Percentiles rank a stretch among this genome's conserved stretches.
Evolutionary conservation across 192 early-diverging fungal genomes (phyloP).

Genomic region (Rhizophagus clarus): DNA sequence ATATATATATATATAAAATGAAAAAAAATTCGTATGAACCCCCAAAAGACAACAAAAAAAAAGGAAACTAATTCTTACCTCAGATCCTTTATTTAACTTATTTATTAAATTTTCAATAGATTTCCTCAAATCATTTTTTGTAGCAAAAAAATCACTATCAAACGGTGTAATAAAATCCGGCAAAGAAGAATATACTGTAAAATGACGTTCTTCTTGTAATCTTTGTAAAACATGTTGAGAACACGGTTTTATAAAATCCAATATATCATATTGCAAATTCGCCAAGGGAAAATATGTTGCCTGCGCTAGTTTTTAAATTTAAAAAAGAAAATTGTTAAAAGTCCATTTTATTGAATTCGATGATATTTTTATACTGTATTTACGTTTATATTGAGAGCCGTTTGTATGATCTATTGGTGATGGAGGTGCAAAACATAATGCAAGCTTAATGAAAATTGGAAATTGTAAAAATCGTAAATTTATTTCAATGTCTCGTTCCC

Average conservation of each 20-base stretch:
- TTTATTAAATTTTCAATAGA: neutral
- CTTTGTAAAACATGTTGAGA: conserved; percentile 18
- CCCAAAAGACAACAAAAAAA: neutral
- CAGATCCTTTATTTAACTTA: neutral
- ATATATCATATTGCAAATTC: conserved; percentile 20
- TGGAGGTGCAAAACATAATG: conserved; percentile 13
- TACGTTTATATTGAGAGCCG: neutral
- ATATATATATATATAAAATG: conserved; percentile 7
- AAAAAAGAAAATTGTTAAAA: neutral
- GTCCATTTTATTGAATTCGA: neutral
- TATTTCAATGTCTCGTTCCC: conserved; percentile 30
- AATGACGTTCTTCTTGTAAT: conserved; percentile 24
- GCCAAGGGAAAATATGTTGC: conserved; percentile 17
- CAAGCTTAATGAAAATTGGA: conserved; percentile 15
- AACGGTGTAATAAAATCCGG: conserved; percentile 24
- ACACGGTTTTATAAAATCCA: conserved; percentile 31
- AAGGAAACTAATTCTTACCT: neutral
- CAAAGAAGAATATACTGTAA: neutral
- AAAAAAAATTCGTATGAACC: neutral
- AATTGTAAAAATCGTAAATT: conserved; percentile 27
- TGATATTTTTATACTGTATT: neutral
- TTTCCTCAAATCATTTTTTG: conserved; percentile 11
- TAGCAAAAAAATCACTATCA: conserved; percentile 28
- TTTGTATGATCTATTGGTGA: neutral
- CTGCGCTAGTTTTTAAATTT: neutral